phyloP scores from a whole-genome alignment of 495 filamentous ascomycete genomes.

The Lineolata rhizophorae region DNA sequence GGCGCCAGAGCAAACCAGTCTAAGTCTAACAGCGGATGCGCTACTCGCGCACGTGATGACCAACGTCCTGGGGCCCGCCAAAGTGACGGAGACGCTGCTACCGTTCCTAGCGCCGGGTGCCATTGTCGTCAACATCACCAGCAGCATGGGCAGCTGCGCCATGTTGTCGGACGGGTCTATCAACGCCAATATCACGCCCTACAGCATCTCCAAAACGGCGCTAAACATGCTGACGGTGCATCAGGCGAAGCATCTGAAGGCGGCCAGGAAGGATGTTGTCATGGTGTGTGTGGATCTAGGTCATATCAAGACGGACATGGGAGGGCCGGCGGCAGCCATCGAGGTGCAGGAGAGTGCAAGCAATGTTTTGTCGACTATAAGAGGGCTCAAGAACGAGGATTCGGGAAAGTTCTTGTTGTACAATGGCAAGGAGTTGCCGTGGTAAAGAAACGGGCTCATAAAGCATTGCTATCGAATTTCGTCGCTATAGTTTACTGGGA shows the following conservation, averaged over 20 bases:
- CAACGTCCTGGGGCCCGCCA: conserved; percentile 10
- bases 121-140: conserved; percentile 10
- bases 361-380: too few species aligned
- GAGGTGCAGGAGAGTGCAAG: too few species aligned
- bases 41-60: conserved; percentile 11
- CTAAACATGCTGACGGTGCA: conserved; percentile 11
- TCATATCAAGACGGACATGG: conserved; percentile 1
- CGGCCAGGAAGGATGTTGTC: conserved; percentile 3
- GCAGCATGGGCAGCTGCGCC: conserved; percentile 7
- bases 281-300: conserved; percentile 11
- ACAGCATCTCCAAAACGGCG: conserved; percentile 10
- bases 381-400: too few species aligned
- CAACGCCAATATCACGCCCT: conserved; percentile 7
- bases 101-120: conserved; percentile 6
- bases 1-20: conserved; percentile 14
- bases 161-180: conserved; percentile 4
- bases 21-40: conserved; percentile 16
- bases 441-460: too few species aligned
- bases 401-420: too few species aligned
- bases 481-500: too few species aligned
- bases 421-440: too few species aligned
- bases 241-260: conserved; percentile 8
- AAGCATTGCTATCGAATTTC: too few species aligned
- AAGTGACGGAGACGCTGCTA: conserved; percentile 8
- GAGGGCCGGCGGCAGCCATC: too few species aligned